Evolutionary conservation across 768 basidiomycete genomes (phyloP).

Genomic region (Krasilnikovozyma curviuscula): DNA sequence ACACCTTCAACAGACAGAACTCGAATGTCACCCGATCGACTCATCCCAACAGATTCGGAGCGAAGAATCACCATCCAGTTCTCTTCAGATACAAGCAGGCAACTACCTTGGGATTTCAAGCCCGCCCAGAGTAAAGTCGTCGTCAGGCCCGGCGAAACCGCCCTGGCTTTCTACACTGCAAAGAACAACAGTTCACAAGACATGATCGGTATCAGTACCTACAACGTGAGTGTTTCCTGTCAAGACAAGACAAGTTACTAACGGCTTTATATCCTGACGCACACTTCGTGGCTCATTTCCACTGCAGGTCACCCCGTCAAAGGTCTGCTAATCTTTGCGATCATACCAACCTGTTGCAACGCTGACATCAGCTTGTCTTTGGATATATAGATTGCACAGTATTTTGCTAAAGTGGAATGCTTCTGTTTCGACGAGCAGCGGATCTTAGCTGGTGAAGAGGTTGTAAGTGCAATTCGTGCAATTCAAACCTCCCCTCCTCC

Average conservation of each 20-base stretch:
- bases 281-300: background rate
- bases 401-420: slow-evolving; percentile 98
- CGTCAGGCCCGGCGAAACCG: slow-evolving; percentile 87
- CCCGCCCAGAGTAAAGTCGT: slow-evolving; percentile 77
- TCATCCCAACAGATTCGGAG: slow-evolving; percentile 9
- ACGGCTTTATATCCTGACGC: background rate
- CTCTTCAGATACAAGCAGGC: slow-evolving; percentile 76
- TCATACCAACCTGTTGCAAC: background rate
- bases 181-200: slow-evolving; percentile 67
- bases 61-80: slow-evolving; percentile 79
- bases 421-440: slow-evolving; percentile 99
- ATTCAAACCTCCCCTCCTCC: too few relatives aligned
- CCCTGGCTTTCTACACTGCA: slow-evolving; percentile 87
- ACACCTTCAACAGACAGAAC: slow-evolving; percentile 65
- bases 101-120: slow-evolving; percentile 78
- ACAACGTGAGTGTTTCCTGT: slow-evolving; percentile 39
- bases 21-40: slow-evolving; percentile 20
- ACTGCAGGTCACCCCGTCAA: slow-evolving; percentile 57
- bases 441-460: slow-evolving; percentile 80
- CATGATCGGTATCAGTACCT: slow-evolving; percentile 94
- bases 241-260: background rate
- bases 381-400: slow-evolving; percentile 61
- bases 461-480: too few relatives aligned
- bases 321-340: slow-evolving; percentile 33
- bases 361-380: background rate